Evolutionary conservation across 768 basidiomycete genomes (phyloP).

Genomic region (Suillus paluster): DNA sequence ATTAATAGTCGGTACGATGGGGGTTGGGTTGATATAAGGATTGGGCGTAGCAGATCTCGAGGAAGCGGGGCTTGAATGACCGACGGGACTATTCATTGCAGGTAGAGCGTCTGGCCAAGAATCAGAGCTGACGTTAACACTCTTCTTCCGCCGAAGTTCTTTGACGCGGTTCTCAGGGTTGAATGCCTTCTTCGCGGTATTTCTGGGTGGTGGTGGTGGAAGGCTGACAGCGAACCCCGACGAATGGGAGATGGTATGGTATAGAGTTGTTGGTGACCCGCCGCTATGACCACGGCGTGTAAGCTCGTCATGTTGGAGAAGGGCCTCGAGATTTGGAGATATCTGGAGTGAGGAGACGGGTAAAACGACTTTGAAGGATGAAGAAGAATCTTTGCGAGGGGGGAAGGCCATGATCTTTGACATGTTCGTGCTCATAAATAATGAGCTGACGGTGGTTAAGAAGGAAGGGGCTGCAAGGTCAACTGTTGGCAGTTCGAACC

Average conservation of each 20-base stretch:
- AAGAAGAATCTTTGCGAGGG: not conserved
- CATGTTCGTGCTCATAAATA: not conserved
- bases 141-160: slow-evolving; percentile 19
- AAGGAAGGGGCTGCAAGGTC: not conserved
- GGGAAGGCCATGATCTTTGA: not conserved
- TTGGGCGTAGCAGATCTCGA: slow-evolving; percentile 33
- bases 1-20: slow-evolving; percentile 20
- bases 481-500: not conserved
- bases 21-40: slow-evolving; percentile 44
- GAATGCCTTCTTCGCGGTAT: slow-evolving; percentile 19
- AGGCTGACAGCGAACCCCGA: slow-evolving; percentile 30
- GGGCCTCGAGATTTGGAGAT: slow-evolving; percentile 62
- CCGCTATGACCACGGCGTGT: slow-evolving; percentile 38
- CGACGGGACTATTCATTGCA: slow-evolving; percentile 3
- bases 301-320: slow-evolving; percentile 61
- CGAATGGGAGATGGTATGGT: slow-evolving; percentile 12
- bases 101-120: slow-evolving; percentile 29
- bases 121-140: slow-evolving; percentile 19
- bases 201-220: slow-evolving; percentile 40
- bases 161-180: slow-evolving; percentile 23
- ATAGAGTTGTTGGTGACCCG: slow-evolving; percentile 26
- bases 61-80: slow-evolving; percentile 13
- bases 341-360: slow-evolving; percentile 45
- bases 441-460: too few relatives aligned
- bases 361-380: not conserved